A percentile compares a stretch with the other conserved stretches of the same genome.
Conservation (phyloP, 495 filamentous ascomycete species). For the Jackrogersella minutella region DNA sequence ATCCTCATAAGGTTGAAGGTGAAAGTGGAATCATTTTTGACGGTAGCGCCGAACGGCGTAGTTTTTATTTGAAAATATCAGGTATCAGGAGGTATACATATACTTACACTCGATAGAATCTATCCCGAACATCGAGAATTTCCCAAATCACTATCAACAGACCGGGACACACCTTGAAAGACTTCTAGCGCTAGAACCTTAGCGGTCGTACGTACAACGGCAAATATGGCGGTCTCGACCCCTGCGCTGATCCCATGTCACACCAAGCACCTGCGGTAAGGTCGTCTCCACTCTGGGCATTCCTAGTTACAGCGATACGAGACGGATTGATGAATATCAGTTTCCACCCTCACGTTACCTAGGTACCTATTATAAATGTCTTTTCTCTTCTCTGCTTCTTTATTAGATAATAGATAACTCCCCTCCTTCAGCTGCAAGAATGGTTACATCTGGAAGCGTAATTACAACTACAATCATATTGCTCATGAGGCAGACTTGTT, state of each 20-base stretch:
- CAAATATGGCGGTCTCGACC: conserved; percentile 28
- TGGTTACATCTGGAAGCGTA: background rate
- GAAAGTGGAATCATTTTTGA: conserved; percentile 21
- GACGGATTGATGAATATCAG: conserved; percentile 1
- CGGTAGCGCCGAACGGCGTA: conserved; percentile 19
- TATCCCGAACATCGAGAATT: conserved; percentile 6
- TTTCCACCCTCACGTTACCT: conserved; percentile 5
- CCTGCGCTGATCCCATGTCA: conserved; percentile 19
- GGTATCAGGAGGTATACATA: too few relatives aligned
- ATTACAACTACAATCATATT: background rate
- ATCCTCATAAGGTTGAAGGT: too few relatives aligned
- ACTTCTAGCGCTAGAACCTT: background rate
- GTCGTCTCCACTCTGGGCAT: too few relatives aligned
- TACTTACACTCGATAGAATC: too few relatives aligned
- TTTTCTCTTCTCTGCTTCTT: too few relatives aligned
- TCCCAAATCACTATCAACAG: conserved; percentile 10
- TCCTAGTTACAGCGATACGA: conserved; percentile 14
- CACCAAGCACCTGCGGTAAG: background rate
- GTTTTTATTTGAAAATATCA: conserved; percentile 30
- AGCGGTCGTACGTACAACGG: background rate
- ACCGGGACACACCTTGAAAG: conserved; percentile 9
- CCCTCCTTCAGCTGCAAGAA: background rate
- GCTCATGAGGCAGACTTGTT: too few relatives aligned
- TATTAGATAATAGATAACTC: too few relatives aligned
- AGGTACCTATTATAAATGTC: background rate